A percentile compares a stretch with the other conserved stretches of the same genome.
Evolutionary conservation across 2,329 filamentous ascomycete genomes (phyloP).

Genomic region (Seiridium cupressi): DNA sequence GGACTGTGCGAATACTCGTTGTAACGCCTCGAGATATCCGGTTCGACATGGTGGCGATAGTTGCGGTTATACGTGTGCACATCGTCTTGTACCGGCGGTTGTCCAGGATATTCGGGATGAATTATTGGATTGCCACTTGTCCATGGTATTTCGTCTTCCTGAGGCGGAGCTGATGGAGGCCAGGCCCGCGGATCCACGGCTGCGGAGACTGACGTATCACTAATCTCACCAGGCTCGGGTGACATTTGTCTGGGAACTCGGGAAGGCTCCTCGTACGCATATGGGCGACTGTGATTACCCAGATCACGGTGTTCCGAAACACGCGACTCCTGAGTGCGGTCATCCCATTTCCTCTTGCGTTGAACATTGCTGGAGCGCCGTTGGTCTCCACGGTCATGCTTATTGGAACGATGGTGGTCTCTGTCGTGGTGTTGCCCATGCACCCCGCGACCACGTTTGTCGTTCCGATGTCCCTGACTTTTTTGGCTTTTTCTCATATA

Average conservation of each 20-base stretch:
- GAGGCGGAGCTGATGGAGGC: neutral
- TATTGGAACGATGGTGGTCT: neutral
- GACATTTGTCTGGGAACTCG: conserved; percentile 5
- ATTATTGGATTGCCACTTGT: too few relatives aligned
- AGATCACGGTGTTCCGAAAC: neutral
- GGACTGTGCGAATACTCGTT: neutral
- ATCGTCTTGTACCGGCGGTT: neutral
- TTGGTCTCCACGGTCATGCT: neutral
- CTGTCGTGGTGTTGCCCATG: neutral
- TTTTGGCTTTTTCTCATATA: neutral
- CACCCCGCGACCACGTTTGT: neutral
- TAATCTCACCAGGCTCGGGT: conserved; percentile 12
- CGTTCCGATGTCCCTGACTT: conserved; percentile 13
- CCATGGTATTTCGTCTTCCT: neutral
- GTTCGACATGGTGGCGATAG: neutral
- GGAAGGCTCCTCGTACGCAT: neutral
- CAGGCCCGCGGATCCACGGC: neutral
- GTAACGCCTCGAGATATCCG: neutral
- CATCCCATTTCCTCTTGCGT: conserved; percentile 10
- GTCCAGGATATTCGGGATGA: neutral
- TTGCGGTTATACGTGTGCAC: neutral
- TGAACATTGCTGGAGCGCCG: neutral
- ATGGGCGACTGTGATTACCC: neutral
- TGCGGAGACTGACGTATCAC: conserved; percentile 3
- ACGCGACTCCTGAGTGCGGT: neutral